Evolutionary conservation across 345 rosid species (phyloP).

Genomic region (Populus pruinosa): DNA sequence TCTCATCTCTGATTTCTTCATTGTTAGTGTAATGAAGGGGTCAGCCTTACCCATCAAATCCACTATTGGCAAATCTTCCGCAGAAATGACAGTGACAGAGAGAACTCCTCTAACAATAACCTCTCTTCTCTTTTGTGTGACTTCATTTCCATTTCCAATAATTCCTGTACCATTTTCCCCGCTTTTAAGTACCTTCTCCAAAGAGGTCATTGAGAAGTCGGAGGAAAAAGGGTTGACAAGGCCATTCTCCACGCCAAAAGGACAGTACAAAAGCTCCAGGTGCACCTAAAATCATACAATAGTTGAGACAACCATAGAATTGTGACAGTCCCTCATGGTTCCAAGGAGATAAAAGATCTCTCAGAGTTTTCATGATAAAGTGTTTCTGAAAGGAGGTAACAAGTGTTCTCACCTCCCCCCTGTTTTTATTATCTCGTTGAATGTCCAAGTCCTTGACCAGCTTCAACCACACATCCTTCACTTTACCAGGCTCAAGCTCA

Average conservation of each 20-base stretch:
- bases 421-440: conserved; percentile 83
- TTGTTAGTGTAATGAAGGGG: conserved; percentile 74
- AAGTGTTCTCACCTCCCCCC: conserved; percentile 71
- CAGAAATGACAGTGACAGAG: conserved; percentile 83
- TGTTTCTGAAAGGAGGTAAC: neutral
- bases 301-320: neutral
- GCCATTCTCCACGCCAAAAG: conserved; percentile 65
- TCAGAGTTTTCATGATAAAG: neutral
- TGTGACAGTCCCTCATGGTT: neutral
- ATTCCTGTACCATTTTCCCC: conserved; percentile 49
- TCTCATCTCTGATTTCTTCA: conserved; percentile 79
- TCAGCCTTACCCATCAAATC: conserved; percentile 98
- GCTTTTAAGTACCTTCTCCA: conserved; percentile 79
- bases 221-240: conserved; percentile 58
- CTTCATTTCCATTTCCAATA: conserved; percentile 46
- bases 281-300: conserved; percentile 60
- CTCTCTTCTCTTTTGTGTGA: conserved; percentile 57
- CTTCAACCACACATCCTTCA: conserved; percentile 96
- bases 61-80: conserved; percentile 73
- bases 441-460: conserved; percentile 94
- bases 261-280: conserved; percentile 84
- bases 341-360: neutral
- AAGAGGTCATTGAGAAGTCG: conserved; percentile 65
- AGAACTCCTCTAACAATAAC: conserved; percentile 93
- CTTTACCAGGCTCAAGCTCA: conserved; percentile 96